phyloP scores from a whole-genome alignment of 352 stramenopile species.

The Stephanocyclus meneghinianus region DNA sequence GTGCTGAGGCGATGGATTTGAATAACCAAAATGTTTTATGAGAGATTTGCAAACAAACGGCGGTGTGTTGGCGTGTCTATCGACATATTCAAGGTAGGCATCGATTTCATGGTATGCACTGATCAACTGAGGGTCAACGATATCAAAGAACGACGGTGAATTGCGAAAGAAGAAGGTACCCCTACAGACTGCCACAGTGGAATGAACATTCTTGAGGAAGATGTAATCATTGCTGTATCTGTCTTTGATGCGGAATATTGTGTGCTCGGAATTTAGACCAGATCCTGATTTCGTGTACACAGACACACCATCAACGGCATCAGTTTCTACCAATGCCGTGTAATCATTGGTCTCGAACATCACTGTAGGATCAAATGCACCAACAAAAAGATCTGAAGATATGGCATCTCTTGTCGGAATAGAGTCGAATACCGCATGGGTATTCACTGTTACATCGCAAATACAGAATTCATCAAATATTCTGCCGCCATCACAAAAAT shows the following conservation, averaged over 20 bases:
- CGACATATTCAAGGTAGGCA: slow-evolving; percentile 58
- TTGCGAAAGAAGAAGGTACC: slow-evolving; percentile 57
- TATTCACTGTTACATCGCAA: slow-evolving; percentile 35
- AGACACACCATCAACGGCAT: slow-evolving; percentile 22
- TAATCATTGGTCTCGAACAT: slow-evolving; percentile 37
- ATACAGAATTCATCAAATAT: slow-evolving; percentile 36
- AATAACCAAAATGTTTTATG: slow-evolving; percentile 70
- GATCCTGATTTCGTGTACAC: slow-evolving; percentile 16
- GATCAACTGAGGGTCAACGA: slow-evolving; percentile 39
- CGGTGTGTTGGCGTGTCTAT: slow-evolving; percentile 53
- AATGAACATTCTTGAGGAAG: slow-evolving; percentile 63
- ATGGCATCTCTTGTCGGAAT: slow-evolving; percentile 34
- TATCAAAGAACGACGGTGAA: slow-evolving; percentile 56
- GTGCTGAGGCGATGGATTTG: slow-evolving; percentile 67
- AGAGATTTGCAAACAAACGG: slow-evolving; percentile 59
- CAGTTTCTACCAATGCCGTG: slow-evolving; percentile 9
- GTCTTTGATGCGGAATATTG: slow-evolving; percentile 48
- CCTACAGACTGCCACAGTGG: slow-evolving; percentile 40
- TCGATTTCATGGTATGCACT: slow-evolving; percentile 62
- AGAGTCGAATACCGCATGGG: slow-evolving; percentile 31
- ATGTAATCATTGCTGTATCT: slow-evolving; percentile 22
- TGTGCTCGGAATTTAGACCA: slow-evolving; percentile 31
- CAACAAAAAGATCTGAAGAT: slow-evolving; percentile 38
- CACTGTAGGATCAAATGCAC: slow-evolving; percentile 35
- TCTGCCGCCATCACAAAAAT: slow-evolving; percentile 35